A percentile compares a stretch with the other conserved stretches of the same genome.
Evolutionary conservation across 495 filamentous ascomycete species (phyloP).

Genomic region (Podospora bellae-mahoneyi): DNA sequence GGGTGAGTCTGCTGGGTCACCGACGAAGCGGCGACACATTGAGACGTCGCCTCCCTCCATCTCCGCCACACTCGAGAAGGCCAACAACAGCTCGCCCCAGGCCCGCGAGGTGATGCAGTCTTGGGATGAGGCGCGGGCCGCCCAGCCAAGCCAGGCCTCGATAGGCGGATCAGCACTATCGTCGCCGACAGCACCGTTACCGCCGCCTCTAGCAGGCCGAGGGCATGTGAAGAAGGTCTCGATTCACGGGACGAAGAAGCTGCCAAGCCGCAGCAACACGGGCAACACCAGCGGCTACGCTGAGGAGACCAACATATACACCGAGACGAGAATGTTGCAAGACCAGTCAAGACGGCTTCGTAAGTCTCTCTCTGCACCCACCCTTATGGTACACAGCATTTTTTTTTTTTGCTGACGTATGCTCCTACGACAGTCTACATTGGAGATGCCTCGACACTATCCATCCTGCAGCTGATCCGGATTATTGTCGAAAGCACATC

Average conservation of each 20-base stretch:
- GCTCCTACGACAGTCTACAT: slow-evolving; percentile 53
- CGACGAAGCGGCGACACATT: slow-evolving; percentile 46
- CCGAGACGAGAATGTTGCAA: slow-evolving; percentile 56
- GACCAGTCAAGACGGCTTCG: slow-evolving; percentile 55
- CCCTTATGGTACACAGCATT: not conserved
- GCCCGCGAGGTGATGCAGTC: slow-evolving; percentile 18
- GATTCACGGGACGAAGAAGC: slow-evolving; percentile 45
- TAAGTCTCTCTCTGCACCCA: slow-evolving; percentile 33
- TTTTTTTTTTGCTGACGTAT: not conserved
- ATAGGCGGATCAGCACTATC: slow-evolving; percentile 23
- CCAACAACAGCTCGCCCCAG: slow-evolving; percentile 19
- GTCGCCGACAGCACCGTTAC: slow-evolving; percentile 19
- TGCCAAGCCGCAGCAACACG: slow-evolving; percentile 48
- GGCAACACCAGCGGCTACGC: slow-evolving; percentile 45
- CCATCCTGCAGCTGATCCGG: slow-evolving; percentile 67
- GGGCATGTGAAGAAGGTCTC: slow-evolving; percentile 25
- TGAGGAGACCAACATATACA: slow-evolving; percentile 58
- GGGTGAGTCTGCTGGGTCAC: slow-evolving; percentile 38
- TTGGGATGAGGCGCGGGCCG: slow-evolving; percentile 24
- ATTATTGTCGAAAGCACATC: slow-evolving; percentile 67
- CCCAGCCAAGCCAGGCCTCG: slow-evolving; percentile 18
- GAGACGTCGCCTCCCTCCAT: slow-evolving; percentile 36
- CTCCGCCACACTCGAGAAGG: slow-evolving; percentile 21
- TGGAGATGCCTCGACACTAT: slow-evolving; percentile 69
- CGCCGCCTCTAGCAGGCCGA: slow-evolving; percentile 17